A percentile compares a stretch with the other conserved stretches of the same genome.
These are phyloP conservation scores for Talaromyces sp. DNA, from an alignment of 2,329 filamentous ascomycete genomes.

Conservation along the genomic window DNA sequence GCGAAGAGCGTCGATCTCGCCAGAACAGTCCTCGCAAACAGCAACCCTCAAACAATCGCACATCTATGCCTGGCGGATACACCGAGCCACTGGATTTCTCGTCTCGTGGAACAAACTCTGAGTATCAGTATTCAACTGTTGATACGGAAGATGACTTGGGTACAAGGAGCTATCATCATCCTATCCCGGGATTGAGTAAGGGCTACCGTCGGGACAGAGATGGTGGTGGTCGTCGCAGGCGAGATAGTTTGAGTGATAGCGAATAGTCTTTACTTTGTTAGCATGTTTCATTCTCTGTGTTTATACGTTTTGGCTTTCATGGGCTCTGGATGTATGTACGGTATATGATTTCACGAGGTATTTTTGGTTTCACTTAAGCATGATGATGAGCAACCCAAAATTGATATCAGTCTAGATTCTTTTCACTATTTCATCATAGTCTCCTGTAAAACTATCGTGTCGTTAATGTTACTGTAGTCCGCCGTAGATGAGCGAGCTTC, in stretches of 20 bases:
- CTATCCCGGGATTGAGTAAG: constrained; percentile 55
- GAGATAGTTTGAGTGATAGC: constrained; percentile 57
- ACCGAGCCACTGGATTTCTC: constrained; percentile 47
- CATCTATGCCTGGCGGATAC: constrained; percentile 41
- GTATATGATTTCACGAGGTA: constrained; percentile 16
- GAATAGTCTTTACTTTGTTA: constrained; percentile 31
- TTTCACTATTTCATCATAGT: neutral
- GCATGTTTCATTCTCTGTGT: neutral
- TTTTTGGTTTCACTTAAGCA: neutral
- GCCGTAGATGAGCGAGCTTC: neutral
- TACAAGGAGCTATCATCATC: constrained; percentile 57
- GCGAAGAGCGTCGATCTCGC: constrained; percentile 19
- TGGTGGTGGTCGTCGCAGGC: constrained; percentile 41
- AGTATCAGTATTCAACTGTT: constrained; percentile 44
- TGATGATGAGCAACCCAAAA: neutral
- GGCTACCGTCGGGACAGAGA: constrained; percentile 40
- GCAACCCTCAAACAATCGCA: constrained; percentile 30
- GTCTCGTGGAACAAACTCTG: constrained; percentile 37
- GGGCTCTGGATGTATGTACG: constrained; percentile 14
- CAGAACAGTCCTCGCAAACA: constrained; percentile 33
- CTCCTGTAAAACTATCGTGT: neutral
- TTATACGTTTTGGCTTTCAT: constrained; percentile 2
- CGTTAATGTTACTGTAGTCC: neutral
- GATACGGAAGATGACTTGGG: constrained; percentile 39
- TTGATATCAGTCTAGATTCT: neutral